phyloP scores from a whole-genome alignment of 1,284 basidiomycete species.

The Pyrrhoderma lamaoense region DNA sequence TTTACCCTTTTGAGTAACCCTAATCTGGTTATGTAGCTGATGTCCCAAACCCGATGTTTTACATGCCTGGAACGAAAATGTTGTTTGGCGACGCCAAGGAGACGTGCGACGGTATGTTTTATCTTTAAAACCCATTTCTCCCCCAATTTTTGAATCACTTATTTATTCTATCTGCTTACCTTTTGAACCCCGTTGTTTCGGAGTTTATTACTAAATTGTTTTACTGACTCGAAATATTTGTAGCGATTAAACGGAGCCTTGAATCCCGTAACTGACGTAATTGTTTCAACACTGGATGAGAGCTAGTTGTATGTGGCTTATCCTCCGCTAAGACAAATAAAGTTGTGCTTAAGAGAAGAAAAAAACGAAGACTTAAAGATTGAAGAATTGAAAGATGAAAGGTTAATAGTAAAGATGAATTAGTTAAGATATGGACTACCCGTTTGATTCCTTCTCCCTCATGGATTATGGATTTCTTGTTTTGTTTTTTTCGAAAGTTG shows the following conservation, averaged over 20 bases:
- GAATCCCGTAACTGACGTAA: slow-evolving; percentile 1
- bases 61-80: slow-evolving; percentile 83
- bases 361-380: no score
- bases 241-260: slow-evolving; percentile 8
- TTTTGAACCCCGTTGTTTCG: no score
- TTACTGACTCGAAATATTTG: not conserved
- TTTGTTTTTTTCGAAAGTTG: no score
- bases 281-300: no score
- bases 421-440: no score
- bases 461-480: no score
- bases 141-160: not conserved
- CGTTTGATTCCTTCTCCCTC: no score
- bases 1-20: slow-evolving; percentile 3
- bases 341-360: no score
- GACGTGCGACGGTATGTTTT: slow-evolving; percentile 65
- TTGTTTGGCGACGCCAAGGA: slow-evolving; percentile 83
- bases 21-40: slow-evolving; percentile 66
- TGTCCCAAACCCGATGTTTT: slow-evolving; percentile 86
- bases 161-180: not conserved
- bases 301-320: no score
- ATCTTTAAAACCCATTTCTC: not conserved
- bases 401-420: no score
- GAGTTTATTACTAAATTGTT: not conserved
- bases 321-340: no score
- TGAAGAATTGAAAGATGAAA: no score